These are phyloP conservation scores for Rosa multiflora DNA, from an alignment of 306 rosid genomes.

Conservation along the genomic window DNA sequence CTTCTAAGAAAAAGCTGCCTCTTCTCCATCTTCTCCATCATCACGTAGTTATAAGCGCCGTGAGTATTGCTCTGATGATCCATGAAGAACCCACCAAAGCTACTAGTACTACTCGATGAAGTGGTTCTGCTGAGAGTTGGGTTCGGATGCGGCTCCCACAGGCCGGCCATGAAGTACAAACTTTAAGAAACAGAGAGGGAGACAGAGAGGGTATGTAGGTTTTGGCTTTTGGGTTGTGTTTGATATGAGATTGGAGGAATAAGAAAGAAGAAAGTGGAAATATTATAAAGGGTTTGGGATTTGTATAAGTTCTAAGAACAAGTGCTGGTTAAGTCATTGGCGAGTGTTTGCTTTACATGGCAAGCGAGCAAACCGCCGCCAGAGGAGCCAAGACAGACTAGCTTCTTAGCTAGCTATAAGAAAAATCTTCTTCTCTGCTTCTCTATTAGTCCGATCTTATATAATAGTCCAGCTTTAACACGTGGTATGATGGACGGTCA, in stretches of 20 bases:
- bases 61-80: conserved; percentile 26
- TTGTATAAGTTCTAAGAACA: conserved; percentile 24
- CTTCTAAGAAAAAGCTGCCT: conserved; percentile 77
- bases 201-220: conserved; percentile 4
- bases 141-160: conserved; percentile 34
- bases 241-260: background rate
- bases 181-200: conserved; percentile 9
- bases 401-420: background rate
- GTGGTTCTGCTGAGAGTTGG: conserved; percentile 44
- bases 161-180: conserved; percentile 18
- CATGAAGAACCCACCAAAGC: background rate
- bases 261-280: background rate
- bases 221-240: background rate
- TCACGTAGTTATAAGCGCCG: conserved; percentile 26
- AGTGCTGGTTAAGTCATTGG: conserved; percentile 17
- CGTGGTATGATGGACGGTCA: conserved; percentile 50
- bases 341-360: conserved; percentile 21
- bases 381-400: conserved; percentile 22
- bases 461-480: conserved; percentile 27
- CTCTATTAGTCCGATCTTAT: background rate
- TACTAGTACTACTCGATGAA: conserved; percentile 37
- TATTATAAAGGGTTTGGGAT: conserved; percentile 3
- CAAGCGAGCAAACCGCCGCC: conserved; percentile 45
- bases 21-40: conserved; percentile 88
- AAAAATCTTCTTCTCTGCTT: background rate